Evolutionary conservation across 2,329 filamentous ascomycete species (phyloP).

Genomic region (Chrysosporium queenslandicum): DNA sequence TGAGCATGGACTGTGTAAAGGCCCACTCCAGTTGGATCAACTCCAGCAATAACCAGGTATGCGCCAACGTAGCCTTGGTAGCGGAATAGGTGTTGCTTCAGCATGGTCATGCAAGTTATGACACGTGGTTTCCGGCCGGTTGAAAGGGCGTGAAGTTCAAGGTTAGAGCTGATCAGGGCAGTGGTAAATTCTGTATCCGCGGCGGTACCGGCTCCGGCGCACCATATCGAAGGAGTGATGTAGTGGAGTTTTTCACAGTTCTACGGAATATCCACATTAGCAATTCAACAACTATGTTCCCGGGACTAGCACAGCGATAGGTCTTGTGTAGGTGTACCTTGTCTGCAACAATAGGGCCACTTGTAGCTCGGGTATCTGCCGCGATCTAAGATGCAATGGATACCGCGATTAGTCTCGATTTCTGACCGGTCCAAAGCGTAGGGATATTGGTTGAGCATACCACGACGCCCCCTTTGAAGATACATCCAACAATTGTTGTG

Average conservation of each 20-base stretch:
- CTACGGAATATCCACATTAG: no score
- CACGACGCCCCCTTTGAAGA: conserved; percentile 93
- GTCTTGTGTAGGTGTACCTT: conserved; percentile 51
- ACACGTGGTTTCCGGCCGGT: conserved; percentile 95
- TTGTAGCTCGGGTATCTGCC: conserved; percentile 94
- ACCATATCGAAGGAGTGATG: conserved; percentile 98
- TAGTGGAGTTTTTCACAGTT: conserved; percentile 99
- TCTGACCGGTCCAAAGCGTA: not conserved
- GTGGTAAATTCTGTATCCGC: conserved; percentile 99
- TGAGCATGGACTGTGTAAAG: conserved; percentile 98
- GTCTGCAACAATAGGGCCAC: conserved; percentile 95
- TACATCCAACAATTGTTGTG: conserved; percentile 96
- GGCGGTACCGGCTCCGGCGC: conserved; percentile 91
- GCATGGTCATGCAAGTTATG: conserved; percentile 97
- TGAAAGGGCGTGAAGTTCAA: conserved; percentile 92
- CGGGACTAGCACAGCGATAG: no score
- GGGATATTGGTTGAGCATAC: conserved; percentile 43
- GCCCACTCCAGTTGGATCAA: conserved; percentile 88
- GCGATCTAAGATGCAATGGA: conserved; percentile 57
- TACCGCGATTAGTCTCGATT: conserved; percentile 20
- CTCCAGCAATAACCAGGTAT: conserved; percentile 92
- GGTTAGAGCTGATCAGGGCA: conserved; percentile 93
- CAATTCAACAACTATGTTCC: no score
- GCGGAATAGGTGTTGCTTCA: conserved; percentile 98
- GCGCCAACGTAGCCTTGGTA: conserved; percentile 97